Evolutionary conservation across 2,329 filamentous ascomycete genomes (phyloP), one percentile per base, ranked within the genome.

Genomic region (Fusarium sp.): DNA sequence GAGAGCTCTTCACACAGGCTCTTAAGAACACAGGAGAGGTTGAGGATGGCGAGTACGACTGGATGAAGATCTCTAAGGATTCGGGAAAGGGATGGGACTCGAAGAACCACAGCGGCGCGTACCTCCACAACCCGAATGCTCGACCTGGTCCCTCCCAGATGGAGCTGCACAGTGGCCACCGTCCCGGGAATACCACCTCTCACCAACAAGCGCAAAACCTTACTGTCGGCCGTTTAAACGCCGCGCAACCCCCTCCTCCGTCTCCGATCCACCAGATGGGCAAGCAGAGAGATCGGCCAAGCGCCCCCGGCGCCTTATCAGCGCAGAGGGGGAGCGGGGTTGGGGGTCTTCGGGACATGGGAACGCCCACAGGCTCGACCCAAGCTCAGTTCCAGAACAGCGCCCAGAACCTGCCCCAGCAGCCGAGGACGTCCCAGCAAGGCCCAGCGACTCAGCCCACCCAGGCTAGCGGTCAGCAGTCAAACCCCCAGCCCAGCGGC

Each of bases 41-140:
- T 10, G 96, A 98, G 78, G 96, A 99, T 80, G 96, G 96, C 76
- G 95, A 98, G 79, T 99, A 98, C 80, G 96, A 99, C 83, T 99
- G 96, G 96, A 97, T 98, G 93, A 97, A 97, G 86, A 86, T 97
- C 73, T 96, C 93, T 84, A 89, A 89, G 79, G 85, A 87, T 76
- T 83, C 86, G 75, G 93, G 94, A 82, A 96, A 97, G 82, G 94
- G 94, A 67, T 97, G 93, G 93, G 93, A 97, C 81, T 77, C 78
- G 56, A 92, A 93, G 79, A 90, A 92, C 74, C 90, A 92, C 79
- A 81, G 81, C 71, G 80, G 81, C 69, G 74, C 75, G 33, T 85
- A 85, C 73, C 84, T 93, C 72, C 92, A 94, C 82, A 90, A 93
- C 82, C 87, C 90, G 78, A 93, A 94, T 80, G 86, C 84, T 62